A percentile compares a stretch with the other conserved stretches of the same genome.
These are phyloP conservation scores for Epichloe hybrida DNA, from an alignment of 2,329 filamentous ascomycete genomes.

Conservation along the genomic window DNA sequence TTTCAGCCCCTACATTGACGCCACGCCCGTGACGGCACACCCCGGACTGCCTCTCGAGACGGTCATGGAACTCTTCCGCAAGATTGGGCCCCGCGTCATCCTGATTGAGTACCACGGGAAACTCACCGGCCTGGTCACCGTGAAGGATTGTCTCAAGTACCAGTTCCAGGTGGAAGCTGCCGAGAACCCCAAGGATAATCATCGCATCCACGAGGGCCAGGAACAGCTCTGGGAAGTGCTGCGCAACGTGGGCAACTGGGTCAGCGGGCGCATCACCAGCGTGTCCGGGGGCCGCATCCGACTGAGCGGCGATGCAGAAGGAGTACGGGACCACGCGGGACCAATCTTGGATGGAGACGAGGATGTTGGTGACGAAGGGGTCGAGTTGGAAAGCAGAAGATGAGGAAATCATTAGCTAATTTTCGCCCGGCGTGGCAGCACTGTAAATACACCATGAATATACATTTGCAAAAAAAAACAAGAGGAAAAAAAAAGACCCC, in stretches of 20 bases:
- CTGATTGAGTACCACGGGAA: constrained; percentile 81
- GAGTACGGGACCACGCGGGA: constrained; percentile 30
- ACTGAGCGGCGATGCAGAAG: constrained; percentile 28
- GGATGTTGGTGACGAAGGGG: constrained; percentile 25
- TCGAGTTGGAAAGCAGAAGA: constrained; percentile 29
- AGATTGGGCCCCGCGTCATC: constrained; percentile 89
- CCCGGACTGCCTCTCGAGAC: constrained; percentile 87
- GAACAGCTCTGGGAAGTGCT: constrained; percentile 52
- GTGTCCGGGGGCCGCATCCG: constrained; percentile 47
- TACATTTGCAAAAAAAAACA: too few relatives aligned
- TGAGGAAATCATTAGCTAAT: neutral
- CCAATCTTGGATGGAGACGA: constrained; percentile 29
- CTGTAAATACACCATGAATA: too few relatives aligned
- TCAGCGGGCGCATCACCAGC: constrained; percentile 39
- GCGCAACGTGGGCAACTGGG: constrained; percentile 39
- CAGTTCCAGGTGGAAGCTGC: constrained; percentile 91
- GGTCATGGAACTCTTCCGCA: constrained; percentile 97
- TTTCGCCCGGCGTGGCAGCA: too few relatives aligned
- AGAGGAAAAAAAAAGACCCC: too few relatives aligned
- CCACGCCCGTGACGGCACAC: constrained; percentile 80
- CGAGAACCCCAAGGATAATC: constrained; percentile 55
- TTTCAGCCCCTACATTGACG: constrained; percentile 77
- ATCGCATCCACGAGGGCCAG: constrained; percentile 41
- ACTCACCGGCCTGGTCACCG: constrained; percentile 75
- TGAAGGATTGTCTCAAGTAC: constrained; percentile 94